phyloP scores from a whole-genome alignment of 257 asterid genomes.

The Plantago elongata region DNA sequence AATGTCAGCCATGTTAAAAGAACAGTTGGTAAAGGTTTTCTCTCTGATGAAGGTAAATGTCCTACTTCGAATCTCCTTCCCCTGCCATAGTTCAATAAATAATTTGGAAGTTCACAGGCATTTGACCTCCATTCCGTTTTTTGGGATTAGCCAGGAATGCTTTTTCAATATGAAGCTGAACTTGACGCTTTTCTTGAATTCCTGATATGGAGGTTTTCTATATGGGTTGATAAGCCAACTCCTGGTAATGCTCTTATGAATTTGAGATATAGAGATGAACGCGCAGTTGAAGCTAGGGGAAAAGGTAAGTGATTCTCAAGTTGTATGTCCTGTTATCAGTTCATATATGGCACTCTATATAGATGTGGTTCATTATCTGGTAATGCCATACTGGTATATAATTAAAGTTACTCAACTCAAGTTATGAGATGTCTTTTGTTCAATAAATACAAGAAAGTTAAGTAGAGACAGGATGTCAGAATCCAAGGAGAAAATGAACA shows the following conservation, averaged over 20 bases:
- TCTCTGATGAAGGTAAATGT: conserved; percentile 79
- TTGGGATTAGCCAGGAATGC: conserved; percentile 97
- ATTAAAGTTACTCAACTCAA: no score
- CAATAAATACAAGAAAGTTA: no score
- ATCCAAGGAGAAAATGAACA: no score
- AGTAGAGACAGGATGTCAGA: no score
- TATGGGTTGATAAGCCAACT: conserved; percentile 98
- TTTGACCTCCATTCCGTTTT: conserved; percentile 40
- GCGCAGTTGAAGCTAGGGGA: conserved; percentile 63
- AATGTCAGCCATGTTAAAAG: conserved; percentile 97
- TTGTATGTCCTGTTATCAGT: conserved; percentile 16
- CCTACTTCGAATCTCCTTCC: conserved; percentile 16
- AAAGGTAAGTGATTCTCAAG: conserved; percentile 51
- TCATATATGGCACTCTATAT: neutral
- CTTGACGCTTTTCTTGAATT: conserved; percentile 93
- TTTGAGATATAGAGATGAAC: conserved; percentile 83
- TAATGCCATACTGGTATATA: no score
- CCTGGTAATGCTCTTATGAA: conserved; percentile 87
- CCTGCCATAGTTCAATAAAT: conserved; percentile 14
- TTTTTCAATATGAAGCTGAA: conserved; percentile 92
- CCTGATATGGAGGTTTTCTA: conserved; percentile 92
- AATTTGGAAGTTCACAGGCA: conserved; percentile 22
- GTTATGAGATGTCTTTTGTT: no score
- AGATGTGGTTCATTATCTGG: neutral
- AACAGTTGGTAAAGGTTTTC: conserved; percentile 83